phyloP scores from a whole-genome alignment of 345 rosid species.

The Viola odorata region DNA sequence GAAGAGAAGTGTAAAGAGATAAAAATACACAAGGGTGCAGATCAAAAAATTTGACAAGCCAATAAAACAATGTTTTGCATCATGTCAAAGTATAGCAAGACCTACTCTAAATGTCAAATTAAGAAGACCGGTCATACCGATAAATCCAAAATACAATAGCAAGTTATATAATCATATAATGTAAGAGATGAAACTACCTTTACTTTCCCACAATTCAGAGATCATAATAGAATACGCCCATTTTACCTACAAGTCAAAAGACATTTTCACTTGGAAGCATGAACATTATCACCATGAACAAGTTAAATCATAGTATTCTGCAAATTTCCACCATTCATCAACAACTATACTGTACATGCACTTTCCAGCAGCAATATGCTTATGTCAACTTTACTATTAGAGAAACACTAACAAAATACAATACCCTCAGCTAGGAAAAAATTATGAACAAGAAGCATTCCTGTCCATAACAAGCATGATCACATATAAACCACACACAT shows the following conservation, averaged over 20 bases:
- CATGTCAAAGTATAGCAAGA: no score
- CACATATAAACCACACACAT: no score
- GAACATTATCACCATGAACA: slow-evolving; percentile 56
- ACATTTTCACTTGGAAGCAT: slow-evolving; percentile 78
- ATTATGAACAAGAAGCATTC: no score
- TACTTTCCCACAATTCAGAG: slow-evolving; percentile 97
- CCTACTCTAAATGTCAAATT: slow-evolving; percentile 7
- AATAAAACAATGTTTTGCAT: no score
- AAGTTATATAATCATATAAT: slow-evolving; percentile 21
- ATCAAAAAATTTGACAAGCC: no score
- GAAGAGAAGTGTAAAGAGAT: no score
- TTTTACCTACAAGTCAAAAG: slow-evolving; percentile 99
- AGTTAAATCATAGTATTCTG: slow-evolving; percentile 35
- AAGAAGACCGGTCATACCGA: slow-evolving; percentile 14
- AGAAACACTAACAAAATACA: no score
- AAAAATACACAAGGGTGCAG: no score
- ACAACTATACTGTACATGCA: slow-evolving; percentile 10
- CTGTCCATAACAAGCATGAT: no score
- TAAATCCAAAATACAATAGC: slow-evolving; percentile 25
- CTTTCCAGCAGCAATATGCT: slow-evolving; percentile 15
- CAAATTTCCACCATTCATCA: slow-evolving; percentile 26
- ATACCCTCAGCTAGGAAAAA: no score
- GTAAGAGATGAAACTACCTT: slow-evolving; percentile 85
- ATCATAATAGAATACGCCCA: slow-evolving; percentile 93
- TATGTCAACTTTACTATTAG: neutral